Base-by-base conservation (phyloP, 345 rosid species). In the Populus tremula region DNA sequence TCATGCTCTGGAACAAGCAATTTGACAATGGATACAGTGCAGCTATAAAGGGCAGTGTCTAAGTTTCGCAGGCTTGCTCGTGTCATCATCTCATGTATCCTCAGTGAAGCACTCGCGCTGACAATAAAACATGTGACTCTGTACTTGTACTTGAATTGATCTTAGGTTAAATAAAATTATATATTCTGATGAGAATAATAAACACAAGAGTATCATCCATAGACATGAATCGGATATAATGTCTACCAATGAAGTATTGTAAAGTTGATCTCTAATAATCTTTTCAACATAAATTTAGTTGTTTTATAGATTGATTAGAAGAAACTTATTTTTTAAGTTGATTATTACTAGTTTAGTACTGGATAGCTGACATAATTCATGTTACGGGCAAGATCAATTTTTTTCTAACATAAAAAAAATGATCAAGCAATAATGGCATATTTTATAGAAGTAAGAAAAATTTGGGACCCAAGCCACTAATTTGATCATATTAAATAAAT, bases 1-100 rank as follows among this genome's bases (percentile, higher is more conserved):
- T 79, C 0, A 79, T 79, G 81, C 81, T 79, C 23, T 73, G 81
- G 81, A 39, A 25, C 23, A 79, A 79, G 77, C 74, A 53, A n/a
- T 72, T 36, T 66, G 77, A 79, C 6, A 73, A 67, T 27, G 81
- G 73, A 18, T 79, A 79, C 13, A 79, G 81, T 20, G 33, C 73
- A 7, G 18, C 81, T 53, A 79, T 72, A 9, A 66, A 71, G 66
- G 54, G 20, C 43, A 65, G 66, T n/a, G 75, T 78, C 25, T 77
- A 45, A 62, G 25, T 1, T 53, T 54, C 20, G n/a, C 61, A 54
- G 61, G 25, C 61, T n/a, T 54, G 61, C 61, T 21, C 12, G 3
- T 41, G 12, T 41, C 45, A 41, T 41, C 45, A 9, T 41, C 45
- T 41, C 45, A 9, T 41, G 12, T 41, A 41, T 41, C 23, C 27